A percentile compares a stretch with the other conserved stretches of the same genome.
These are phyloP conservation scores for Hypoxylon fuscum DNA, from an alignment of 495 filamentous ascomycete genomes.

Conservation along the genomic window DNA sequence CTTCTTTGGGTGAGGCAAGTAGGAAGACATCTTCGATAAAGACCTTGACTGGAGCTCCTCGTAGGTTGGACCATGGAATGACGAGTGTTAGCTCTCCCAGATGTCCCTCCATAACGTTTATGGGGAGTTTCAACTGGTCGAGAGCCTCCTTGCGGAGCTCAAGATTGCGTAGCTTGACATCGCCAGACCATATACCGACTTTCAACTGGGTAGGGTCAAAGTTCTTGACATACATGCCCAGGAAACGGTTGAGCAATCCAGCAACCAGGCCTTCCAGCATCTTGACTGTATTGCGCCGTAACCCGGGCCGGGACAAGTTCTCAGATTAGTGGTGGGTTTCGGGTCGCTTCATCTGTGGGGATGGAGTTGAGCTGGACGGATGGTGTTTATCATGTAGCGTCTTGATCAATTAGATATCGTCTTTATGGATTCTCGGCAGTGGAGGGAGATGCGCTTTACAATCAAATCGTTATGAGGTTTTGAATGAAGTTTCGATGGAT, in stretches of 20 bases:
- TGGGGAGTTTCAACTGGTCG: slow-evolving; percentile 91
- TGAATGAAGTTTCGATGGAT: not conserved
- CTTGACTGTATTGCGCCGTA: slow-evolving; percentile 55
- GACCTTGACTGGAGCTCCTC: slow-evolving; percentile 92
- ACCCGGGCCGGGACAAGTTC: slow-evolving; percentile 59
- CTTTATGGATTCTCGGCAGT: not conserved
- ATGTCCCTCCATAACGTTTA: slow-evolving; percentile 96
- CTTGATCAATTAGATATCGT: slow-evolving; percentile 8
- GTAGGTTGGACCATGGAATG: slow-evolving; percentile 96
- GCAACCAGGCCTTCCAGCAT: slow-evolving; percentile 78
- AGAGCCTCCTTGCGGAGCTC: slow-evolving; percentile 93
- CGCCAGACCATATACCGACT: slow-evolving; percentile 97
- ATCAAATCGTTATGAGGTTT: not conserved
- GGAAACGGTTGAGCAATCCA: slow-evolving; percentile 94
- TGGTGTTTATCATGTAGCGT: not conserved
- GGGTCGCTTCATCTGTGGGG: slow-evolving; percentile 46
- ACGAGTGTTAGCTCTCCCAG: slow-evolving; percentile 87
- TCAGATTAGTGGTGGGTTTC: slow-evolving; percentile 39
- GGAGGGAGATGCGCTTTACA: not conserved
- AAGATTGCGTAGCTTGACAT: slow-evolving; percentile 91
- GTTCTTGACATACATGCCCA: slow-evolving; percentile 99
- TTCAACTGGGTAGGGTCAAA: slow-evolving; percentile 97
- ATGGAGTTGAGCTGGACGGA: not conserved
- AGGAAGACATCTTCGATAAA: slow-evolving; percentile 97
- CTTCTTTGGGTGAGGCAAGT: slow-evolving; percentile 91